Base-by-base conservation (phyloP, 2,329 filamentous ascomycete species). In the Curvularia eragrostidis region DNA sequence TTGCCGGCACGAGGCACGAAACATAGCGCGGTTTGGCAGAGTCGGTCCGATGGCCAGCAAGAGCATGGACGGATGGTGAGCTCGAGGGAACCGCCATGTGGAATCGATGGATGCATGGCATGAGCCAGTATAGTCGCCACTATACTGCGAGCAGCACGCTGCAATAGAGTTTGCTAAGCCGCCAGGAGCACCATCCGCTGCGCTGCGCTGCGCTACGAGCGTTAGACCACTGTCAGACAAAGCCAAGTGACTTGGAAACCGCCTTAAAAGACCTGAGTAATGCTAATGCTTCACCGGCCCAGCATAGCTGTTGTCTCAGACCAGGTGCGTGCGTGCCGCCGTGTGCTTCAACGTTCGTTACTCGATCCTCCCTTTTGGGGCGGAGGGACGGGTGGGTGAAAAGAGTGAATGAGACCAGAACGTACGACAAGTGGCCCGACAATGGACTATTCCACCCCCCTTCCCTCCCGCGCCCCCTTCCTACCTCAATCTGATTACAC, bases 91-190 rank as follows among this genome's bases (percentile, higher is more conserved):
- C 53, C 57, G 48, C 38, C 44, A 21, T 44, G 41, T 47, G 48
- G 43, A 34, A 56, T 46, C 36, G 44, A 58, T 48, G 30, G 42
- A 56, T 46, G 42, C 38, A 58, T 48, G 30, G 51, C 55, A 58
- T 54, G 51, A 54, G 46, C 53, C 38, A 7, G 51, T 58, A 54
- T 58, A 54, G 13, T 54, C 55, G 51, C 54, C 54, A 57, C 54
- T 49, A 34, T 54, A 39, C 43, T 57, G 41, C 50, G 28, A 30
- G 23, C 39, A 51, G 50, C 48, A 28, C 21, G 44, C 49, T 23
- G 49, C 36, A 53, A 18, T 48, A 57, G 24, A 44, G 54, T 52
- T 56, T 52, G 43, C 12, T 23, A 23, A 42, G 32, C 19, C 21
- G 36, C 26, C 39, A 32, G 50, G 24, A 36, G 49, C 54, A n/a